Percentiles rank a stretch among this genome's conserved stretches.
Evolutionary conservation across 805 yeast species (phyloP).

Genomic region (Suhomyces sp.): DNA sequence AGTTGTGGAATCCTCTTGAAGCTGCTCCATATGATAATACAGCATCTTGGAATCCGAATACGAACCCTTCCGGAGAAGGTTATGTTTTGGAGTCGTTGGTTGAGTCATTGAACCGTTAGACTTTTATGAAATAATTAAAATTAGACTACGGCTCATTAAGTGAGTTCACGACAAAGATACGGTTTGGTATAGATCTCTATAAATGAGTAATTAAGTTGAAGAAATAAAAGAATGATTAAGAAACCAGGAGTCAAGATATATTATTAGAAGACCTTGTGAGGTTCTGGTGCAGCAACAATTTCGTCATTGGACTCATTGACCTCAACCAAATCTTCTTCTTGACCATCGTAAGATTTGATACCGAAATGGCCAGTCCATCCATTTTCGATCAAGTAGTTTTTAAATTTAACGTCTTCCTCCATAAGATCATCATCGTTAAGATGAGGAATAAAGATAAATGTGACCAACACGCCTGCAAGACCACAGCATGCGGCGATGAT

Average conservation of each 20-base stretch:
- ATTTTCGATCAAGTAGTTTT: constrained; percentile 51
- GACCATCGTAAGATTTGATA: constrained; percentile 14
- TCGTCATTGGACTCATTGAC: background rate
- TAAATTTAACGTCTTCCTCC: constrained; percentile 61
- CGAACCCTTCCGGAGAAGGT: constrained; percentile 13
- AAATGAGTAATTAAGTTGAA: background rate
- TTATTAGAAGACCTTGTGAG: background rate
- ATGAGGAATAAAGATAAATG: constrained; percentile 65
- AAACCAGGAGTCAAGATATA: background rate
- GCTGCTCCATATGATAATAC: background rate
- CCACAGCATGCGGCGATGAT: constrained; percentile 78
- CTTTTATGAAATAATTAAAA: background rate
- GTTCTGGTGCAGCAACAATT: background rate
- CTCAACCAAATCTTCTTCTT: constrained; percentile 4
- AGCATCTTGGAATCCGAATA: background rate
- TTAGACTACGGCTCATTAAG: background rate
- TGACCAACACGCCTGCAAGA: constrained; percentile 56
- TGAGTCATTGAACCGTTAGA: constrained; percentile 37
- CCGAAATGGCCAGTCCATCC: constrained; percentile 60
- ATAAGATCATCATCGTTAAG: constrained; percentile 65
- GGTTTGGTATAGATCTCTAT: background rate
- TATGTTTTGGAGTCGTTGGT: constrained; percentile 40
- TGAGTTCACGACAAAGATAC: background rate
- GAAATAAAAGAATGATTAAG: background rate
- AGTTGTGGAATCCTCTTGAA: background rate